Evolutionary conservation across 352 stramenopile genomes (phyloP), one percentile per base, ranked within the genome.

Genomic region (Thalassiosira allenii): DNA sequence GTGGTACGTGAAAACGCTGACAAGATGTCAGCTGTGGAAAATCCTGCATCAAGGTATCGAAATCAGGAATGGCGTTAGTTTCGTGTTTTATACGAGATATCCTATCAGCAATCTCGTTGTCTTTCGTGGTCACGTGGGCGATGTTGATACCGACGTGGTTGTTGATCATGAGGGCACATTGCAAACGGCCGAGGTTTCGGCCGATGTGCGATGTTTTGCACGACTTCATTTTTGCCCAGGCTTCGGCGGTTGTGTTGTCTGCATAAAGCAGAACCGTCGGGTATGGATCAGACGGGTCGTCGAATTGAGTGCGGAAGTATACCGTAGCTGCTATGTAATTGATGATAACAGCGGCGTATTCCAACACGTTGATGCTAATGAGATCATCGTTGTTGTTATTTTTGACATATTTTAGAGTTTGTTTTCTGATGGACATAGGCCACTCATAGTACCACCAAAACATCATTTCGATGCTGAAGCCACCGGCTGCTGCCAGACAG

Each of bases 101-200:
- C 37, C 40, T 56, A 41, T 85, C 75, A 33, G 75, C 75, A 49
- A 88, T 79, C 0, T 59, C 40, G 49, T 88, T 88, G 5, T 54
- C 23, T 0, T 73, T 47, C 0, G 75, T 82, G 27, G 14, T 32
- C 4, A 84, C 59, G n/a, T 65, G 40, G 3, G 63, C 67, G 0
- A 56, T 37, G 41, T 65, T 47, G 6, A 88, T 47, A 11, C 71
- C 81, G 0, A 88, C 44, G 5, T 44, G 52, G 25, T 79, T 80
- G 9, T 86, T 78, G 4, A 88, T 76, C 20, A 88, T 49, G 27
- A 83, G 23, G 1, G 44, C 63, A 61, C 75, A 84, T n/a, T 79
- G 65, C 3, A 87, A 11, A 3, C 74, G 41, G 0, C 57, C 70
- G 3, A 88, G 53, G 0, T 23, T 44, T 1, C 61, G 53, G 0